Percentiles rank a stretch among this genome's conserved stretches.
Conservation (phyloP, 805 yeast genomes). For the Hanseniaspora occidentalis region DNA sequence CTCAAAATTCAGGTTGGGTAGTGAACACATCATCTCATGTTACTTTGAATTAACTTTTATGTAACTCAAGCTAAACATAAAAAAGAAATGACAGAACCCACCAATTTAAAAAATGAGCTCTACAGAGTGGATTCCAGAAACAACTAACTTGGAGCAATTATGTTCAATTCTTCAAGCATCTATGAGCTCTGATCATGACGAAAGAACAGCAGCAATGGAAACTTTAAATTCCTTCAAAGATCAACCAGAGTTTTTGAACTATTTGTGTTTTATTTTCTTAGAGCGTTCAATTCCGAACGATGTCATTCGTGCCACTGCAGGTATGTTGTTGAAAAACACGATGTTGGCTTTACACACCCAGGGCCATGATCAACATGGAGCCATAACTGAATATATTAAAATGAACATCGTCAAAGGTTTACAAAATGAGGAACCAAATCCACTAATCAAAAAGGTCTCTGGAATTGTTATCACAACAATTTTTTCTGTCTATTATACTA, state of each 20-base stretch:
- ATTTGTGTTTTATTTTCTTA: slow-evolving; percentile 58
- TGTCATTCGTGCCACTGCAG: slow-evolving; percentile 49
- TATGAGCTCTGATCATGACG: slow-evolving; percentile 41
- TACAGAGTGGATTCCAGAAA: slow-evolving; percentile 57
- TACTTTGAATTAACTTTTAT: no score
- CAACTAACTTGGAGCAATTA: slow-evolving; percentile 49
- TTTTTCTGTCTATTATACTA: slow-evolving; percentile 36
- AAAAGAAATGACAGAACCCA: not conserved
- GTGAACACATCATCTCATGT: no score
- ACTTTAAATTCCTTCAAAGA: slow-evolving; percentile 56
- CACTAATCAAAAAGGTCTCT: slow-evolving; percentile 68
- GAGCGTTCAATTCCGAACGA: slow-evolving; percentile 8
- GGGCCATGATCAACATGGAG: slow-evolving; percentile 23
- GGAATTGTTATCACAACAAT: slow-evolving; percentile 84
- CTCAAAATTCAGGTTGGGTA: no score
- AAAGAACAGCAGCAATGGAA: slow-evolving; percentile 55
- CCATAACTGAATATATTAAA: slow-evolving; percentile 30
- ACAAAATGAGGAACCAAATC: slow-evolving; percentile 12
- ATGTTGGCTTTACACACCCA: slow-evolving; percentile 26
- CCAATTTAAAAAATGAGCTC: not conserved
- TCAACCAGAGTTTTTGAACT: slow-evolving; percentile 73
- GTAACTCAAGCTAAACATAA: no score
- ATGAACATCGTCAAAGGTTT: slow-evolving; percentile 30
- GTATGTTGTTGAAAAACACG: slow-evolving; percentile 75
- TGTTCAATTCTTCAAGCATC: slow-evolving; percentile 59